phyloP scores from a whole-genome alignment of 1,284 basidiomycete genomes.

The Cryptococcus sp. region DNA sequence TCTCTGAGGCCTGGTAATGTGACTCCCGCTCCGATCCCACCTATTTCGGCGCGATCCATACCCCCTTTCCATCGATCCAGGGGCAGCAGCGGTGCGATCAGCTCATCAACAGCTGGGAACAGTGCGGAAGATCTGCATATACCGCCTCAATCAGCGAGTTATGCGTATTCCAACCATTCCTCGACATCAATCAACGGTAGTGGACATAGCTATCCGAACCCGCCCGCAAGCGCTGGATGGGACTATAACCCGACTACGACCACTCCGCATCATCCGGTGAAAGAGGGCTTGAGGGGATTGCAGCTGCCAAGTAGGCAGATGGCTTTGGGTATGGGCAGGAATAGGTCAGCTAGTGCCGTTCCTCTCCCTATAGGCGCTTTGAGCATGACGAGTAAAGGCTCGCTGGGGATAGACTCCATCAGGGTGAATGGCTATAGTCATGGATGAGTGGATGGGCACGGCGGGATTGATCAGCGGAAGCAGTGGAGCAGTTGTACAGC shows the following conservation, averaged over 20 bases:
- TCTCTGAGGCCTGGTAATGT: conserved; percentile 38
- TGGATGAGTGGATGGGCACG: not conserved
- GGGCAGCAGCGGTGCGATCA: not conserved
- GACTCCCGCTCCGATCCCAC: conserved; percentile 24
- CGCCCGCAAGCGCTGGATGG: not conserved
- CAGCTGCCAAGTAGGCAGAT: conserved; percentile 36
- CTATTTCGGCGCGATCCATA: conserved; percentile 12
- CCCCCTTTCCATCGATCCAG: conserved; percentile 11
- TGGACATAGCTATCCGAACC: no score
- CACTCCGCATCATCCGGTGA: not conserved
- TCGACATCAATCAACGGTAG: no score
- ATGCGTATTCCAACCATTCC: not conserved
- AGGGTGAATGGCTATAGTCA: not conserved
- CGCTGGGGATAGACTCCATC: no score
- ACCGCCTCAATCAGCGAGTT: conserved; percentile 3
- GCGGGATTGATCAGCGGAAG: no score
- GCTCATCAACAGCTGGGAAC: not conserved
- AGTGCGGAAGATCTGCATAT: not conserved
- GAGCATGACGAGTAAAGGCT: no score
- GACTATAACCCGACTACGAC: not conserved
- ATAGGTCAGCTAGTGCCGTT: conserved; percentile 20
- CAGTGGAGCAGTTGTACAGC: no score
- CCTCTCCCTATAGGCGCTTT: not conserved
- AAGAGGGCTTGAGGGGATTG: conserved; percentile 32
- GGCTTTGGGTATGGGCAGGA: conserved; percentile 20